Evolutionary conservation across 2,329 filamentous ascomycete genomes (phyloP).

Genomic region (Trichoderma brevicompactum): DNA sequence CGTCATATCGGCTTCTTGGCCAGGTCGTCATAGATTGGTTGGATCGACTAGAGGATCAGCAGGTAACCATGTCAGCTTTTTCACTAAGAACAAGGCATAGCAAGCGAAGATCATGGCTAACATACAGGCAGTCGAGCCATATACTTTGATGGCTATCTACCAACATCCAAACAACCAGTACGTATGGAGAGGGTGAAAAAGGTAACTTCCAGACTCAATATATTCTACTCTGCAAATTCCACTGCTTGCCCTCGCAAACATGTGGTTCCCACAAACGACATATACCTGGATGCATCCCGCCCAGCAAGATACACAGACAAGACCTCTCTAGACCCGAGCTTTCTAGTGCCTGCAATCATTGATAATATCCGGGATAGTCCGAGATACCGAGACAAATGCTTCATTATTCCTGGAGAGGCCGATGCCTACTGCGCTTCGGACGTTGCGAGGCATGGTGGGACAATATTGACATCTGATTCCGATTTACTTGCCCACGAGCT

Average conservation of each 20-base stretch:
- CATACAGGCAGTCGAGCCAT: constrained; percentile 56
- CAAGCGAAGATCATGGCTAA: constrained; percentile 1
- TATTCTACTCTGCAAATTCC: constrained; percentile 46
- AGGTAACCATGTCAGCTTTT: constrained; percentile 63
- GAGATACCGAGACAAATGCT: constrained; percentile 49
- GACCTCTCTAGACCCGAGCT: constrained; percentile 60
- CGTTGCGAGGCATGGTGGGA: constrained; percentile 57
- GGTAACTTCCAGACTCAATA: constrained; percentile 59
- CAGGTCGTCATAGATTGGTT: constrained; percentile 65
- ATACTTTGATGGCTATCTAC: constrained; percentile 86
- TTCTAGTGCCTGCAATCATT: constrained; percentile 77
- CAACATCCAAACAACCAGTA: constrained; percentile 64
- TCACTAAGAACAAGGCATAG: not conserved
- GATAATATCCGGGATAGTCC: constrained; percentile 63
- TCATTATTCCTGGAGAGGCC: constrained; percentile 80
- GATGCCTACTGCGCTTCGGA: constrained; percentile 77
- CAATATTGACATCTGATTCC: constrained; percentile 81
- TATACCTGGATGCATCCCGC: constrained; percentile 36
- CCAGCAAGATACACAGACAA: constrained; percentile 35
- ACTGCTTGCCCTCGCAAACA: constrained; percentile 36
- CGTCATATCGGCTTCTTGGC: constrained; percentile 68
- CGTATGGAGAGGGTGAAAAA: constrained; percentile 65
- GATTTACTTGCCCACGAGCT: constrained; percentile 80
- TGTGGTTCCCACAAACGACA: constrained; percentile 29
- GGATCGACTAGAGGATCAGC: constrained; percentile 56